phyloP scores from a whole-genome alignment of 345 rosid genomes.

The Geranium rotundifolium region DNA sequence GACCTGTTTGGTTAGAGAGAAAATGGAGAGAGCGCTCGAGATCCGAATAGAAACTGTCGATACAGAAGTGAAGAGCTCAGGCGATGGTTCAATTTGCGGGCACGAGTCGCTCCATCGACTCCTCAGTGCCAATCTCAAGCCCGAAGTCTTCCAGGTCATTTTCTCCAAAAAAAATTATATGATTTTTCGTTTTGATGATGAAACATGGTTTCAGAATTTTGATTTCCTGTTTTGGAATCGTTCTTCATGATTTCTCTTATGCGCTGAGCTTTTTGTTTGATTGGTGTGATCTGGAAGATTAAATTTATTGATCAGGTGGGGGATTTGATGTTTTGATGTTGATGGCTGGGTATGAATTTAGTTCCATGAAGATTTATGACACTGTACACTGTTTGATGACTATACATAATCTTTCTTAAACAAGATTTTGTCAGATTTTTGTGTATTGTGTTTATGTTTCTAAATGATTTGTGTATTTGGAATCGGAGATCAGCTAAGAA shows the following conservation, averaged over 20 bases:
- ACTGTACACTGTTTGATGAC: no score
- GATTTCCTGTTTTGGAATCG: background rate
- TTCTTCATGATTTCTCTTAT: background rate
- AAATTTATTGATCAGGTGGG: background rate
- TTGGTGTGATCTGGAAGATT: background rate
- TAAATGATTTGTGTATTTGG: no score
- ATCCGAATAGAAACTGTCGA: no score
- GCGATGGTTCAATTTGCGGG: slow-evolving; percentile 62
- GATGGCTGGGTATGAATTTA: no score
- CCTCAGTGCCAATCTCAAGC: slow-evolving; percentile 61
- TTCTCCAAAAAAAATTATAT: background rate
- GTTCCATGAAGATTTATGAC: no score
- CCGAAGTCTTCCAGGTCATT: slow-evolving; percentile 61
- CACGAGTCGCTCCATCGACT: slow-evolving; percentile 68
- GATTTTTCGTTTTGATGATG: no score
- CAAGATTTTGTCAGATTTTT: background rate
- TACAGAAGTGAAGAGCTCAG: background rate
- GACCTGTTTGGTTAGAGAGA: no score
- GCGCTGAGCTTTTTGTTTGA: background rate
- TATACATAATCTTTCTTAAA: no score
- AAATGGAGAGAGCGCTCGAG: no score
- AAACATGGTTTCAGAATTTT: background rate
- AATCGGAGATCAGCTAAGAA: background rate
- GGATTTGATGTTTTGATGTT: no score
- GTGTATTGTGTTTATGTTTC: background rate